Percentiles rank a stretch among this genome's conserved stretches.
Evolutionary conservation across 139 green algal species (phyloP).

Genomic region (Tetradesmus obliquus): DNA sequence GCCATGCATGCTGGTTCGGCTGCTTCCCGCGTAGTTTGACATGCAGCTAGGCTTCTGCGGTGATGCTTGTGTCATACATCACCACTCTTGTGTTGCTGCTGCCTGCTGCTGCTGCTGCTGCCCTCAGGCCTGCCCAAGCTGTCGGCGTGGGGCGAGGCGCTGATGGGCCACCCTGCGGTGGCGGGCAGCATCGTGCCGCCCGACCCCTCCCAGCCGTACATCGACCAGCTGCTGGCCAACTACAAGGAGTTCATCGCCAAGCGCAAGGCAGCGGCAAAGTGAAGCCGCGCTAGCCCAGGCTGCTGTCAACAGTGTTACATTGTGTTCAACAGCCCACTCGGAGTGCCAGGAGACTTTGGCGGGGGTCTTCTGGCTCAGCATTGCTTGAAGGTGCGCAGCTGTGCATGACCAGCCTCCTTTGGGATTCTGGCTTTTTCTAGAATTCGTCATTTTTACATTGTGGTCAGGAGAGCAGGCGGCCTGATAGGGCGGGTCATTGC

Average conservation of each 20-base stretch:
- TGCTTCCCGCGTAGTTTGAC: not conserved
- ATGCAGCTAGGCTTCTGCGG: not conserved
- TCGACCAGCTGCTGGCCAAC: constrained; percentile 23
- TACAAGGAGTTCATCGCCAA: constrained; percentile 20
- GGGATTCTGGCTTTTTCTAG: too few species aligned
- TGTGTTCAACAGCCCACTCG: too few species aligned
- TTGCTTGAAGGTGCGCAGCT: not conserved
- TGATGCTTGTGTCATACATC: not conserved
- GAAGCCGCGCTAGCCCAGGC: not conserved
- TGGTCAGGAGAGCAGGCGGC: too few species aligned
- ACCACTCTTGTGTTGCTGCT: not conserved
- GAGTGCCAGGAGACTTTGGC: not conserved
- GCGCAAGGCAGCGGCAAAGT: constrained; percentile 34
- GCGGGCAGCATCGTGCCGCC: not conserved
- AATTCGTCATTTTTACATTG: too few species aligned
- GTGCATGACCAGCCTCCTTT: not conserved
- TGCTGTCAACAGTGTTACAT: not conserved
- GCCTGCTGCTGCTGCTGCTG: not conserved
- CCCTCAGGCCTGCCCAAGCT: constrained; percentile 29
- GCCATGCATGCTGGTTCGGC: not conserved
- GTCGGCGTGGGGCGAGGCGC: not conserved
- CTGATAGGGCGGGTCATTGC: too few species aligned
- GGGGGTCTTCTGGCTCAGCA: not conserved
- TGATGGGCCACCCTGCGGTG: constrained; percentile 16
- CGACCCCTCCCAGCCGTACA: not conserved